Conservation (phyloP, 495 filamentous ascomycete genomes). For the Hypoxylon lienhwacheense region DNA sequence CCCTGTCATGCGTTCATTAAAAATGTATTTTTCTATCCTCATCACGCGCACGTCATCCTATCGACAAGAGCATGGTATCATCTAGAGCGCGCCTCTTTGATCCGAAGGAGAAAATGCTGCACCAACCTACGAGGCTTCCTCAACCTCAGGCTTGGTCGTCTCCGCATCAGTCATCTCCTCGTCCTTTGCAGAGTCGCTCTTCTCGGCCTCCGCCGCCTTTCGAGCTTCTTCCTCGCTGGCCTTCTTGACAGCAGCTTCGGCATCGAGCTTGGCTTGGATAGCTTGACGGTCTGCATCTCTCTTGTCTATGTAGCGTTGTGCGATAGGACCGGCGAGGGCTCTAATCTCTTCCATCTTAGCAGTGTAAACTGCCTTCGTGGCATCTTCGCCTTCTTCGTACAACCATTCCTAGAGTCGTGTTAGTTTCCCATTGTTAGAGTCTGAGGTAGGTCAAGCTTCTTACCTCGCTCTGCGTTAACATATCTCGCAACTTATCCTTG, state of each 20-base stretch:
- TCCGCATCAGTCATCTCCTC: slow-evolving; percentile 63
- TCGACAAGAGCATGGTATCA: neutral
- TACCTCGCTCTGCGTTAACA: slow-evolving; percentile 84
- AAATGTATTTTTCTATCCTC: slow-evolving; percentile 18
- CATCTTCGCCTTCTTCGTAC: slow-evolving; percentile 95
- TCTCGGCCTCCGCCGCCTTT: slow-evolving; percentile 51
- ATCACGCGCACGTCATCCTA: slow-evolving; percentile 2
- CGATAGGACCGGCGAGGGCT: slow-evolving; percentile 84
- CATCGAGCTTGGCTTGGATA: slow-evolving; percentile 72
- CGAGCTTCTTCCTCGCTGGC: slow-evolving; percentile 66
- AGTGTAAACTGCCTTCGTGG: slow-evolving; percentile 89
- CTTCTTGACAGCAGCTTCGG: slow-evolving; percentile 79
- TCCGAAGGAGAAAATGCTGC: neutral
- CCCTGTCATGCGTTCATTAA: slow-evolving; percentile 28
- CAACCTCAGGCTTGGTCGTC: slow-evolving; percentile 48
- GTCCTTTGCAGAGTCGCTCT: slow-evolving; percentile 48
- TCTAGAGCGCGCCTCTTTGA: neutral
- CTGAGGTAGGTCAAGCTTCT: slow-evolving; percentile 36
- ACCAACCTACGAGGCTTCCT: slow-evolving; percentile 37
- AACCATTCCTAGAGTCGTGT: slow-evolving; percentile 83
- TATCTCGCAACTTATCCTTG: slow-evolving; percentile 78
- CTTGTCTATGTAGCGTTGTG: slow-evolving; percentile 94
- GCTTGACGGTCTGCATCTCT: slow-evolving; percentile 84
- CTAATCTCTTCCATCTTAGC: slow-evolving; percentile 96
- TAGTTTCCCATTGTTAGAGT: slow-evolving; percentile 11